Evolutionary conservation across 495 filamentous ascomycete species (phyloP).

Genomic region (Talaromyces thailandensis): DNA sequence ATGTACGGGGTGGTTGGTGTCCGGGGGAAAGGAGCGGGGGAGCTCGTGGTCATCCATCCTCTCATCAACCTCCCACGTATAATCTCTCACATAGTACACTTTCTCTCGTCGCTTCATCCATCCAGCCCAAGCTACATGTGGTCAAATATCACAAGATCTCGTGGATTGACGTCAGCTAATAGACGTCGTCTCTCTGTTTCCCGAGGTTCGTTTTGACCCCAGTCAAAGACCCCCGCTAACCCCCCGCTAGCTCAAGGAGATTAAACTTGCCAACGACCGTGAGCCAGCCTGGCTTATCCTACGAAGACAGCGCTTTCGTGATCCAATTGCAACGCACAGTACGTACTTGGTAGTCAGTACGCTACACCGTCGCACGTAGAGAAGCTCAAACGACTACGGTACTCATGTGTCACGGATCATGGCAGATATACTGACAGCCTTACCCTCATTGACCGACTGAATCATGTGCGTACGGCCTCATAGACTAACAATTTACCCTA

Average conservation of each 20-base stretch:
- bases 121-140: not conserved
- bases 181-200: not conserved
- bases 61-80: not conserved
- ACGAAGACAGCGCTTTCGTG: not conserved
- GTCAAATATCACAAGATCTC: not conserved
- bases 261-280: not conserved
- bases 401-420: not conserved
- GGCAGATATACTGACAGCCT: not conserved
- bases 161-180: not conserved
- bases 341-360: not conserved
- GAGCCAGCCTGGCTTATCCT: not conserved
- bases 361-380: not conserved
- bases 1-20: not conserved
- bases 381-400: not conserved
- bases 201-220: constrained; percentile 1
- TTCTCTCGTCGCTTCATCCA: not conserved
- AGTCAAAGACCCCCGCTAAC: not conserved
- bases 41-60: not conserved
- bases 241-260: not conserved
- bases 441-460: not conserved
- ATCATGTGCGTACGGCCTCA: not conserved
- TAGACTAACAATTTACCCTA: not conserved
- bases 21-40: not conserved
- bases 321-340: not conserved
- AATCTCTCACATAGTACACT: no score